Evolutionary conservation across 192 early-diverging fungal genomes (phyloP), one percentile per base, ranked within the genome.

Genomic region (Umbelopsis isabellina): DNA sequence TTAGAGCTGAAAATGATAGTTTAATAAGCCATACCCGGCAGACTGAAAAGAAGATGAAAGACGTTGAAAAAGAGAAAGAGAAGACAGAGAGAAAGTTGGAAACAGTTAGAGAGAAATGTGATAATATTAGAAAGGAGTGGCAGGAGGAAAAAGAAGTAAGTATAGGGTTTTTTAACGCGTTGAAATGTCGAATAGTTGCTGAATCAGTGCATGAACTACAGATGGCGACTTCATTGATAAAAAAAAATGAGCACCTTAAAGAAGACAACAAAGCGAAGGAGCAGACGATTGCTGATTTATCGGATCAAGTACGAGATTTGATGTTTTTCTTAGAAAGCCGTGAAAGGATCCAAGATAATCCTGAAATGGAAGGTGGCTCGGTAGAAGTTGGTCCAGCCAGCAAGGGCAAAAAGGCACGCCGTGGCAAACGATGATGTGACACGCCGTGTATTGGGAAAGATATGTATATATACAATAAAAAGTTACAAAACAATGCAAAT

Each of bases 281-380:
- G 27, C 69, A 76, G 0, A 82, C 82, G 49, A 83, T 93, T 20
- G 74, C 71, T 20, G 94, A 96, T 23, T 70, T 96, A 69, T 83
- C 85, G 69, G 95, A 96, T 48, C 93, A 97, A 83, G 86, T 98
- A 6, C 78, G 89, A n/a, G 96, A 99, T 73, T 76, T 99, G 74
- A 92, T 94, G 89, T 90, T 93, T 66, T 96, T 90, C 73, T 75
- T 99, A 35, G 88, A 94, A 21, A 90, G 91, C 16, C 88, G 91
- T 67, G 78, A 92, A 33, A 80, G 88, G 73, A 66, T 90, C 16
- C 82, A 90, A 55, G 75, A 79, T 0, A 78, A 77, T 49, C 74
- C 85, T 47, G 82, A 84, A 48, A 65, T 84, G 55, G 79, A 69
- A 7, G 71, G 73, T 41, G 82, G 74, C 2, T 16, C 27, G 18